Base-by-base conservation (phyloP, 176 grass and related monocot species). In the Lolium rigidum region DNA sequence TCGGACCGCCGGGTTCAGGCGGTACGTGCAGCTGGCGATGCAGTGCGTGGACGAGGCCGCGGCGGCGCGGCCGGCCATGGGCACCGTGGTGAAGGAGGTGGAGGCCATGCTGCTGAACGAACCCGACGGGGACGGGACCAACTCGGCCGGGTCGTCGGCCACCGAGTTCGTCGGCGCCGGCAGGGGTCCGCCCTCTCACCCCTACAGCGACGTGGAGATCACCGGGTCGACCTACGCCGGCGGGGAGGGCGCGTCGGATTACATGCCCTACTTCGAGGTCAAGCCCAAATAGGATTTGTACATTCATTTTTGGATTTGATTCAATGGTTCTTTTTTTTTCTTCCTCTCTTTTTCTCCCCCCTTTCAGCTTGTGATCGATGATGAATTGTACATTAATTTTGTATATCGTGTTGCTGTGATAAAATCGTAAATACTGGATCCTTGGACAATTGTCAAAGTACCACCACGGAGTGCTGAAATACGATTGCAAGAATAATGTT, bases 11-110 rank as follows among this genome's bases (percentile, higher is more conserved):
- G 86, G 86, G 49, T 86, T 94, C 80, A 3, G 77, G 74, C 87
- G 83, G 66, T 91, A 91, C 77, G 82, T 94, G 86, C 92, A 94
- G 79, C 82, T 94, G 50, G 92, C 92, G 31, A 90, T 94, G 89
- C 61, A 35, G 69, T 94, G 92, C 86, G 86, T 94, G 10, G 68
- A 91, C 71, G 82, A 94, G 67, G 71, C 89, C 7, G 89, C 82
- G 59, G 80, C 66, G 52, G 18, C 10, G 61, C 89, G 89, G 20
- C 92, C 86, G 11, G 12, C 22, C 58, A 94, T 94, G 89, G 54
- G 83, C 35, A 78, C 70, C 75, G 86, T 94, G 6, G 80, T 91
- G 12, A 88, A 94, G 86, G 92, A 91, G 67, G 86, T 94, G 28
- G 92, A 94, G 78, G 72, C 80, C 22, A 91, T 91, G 89, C 79